phyloP scores from a whole-genome alignment of 345 rosid genomes.

The Bruguiera parviflora region DNA sequence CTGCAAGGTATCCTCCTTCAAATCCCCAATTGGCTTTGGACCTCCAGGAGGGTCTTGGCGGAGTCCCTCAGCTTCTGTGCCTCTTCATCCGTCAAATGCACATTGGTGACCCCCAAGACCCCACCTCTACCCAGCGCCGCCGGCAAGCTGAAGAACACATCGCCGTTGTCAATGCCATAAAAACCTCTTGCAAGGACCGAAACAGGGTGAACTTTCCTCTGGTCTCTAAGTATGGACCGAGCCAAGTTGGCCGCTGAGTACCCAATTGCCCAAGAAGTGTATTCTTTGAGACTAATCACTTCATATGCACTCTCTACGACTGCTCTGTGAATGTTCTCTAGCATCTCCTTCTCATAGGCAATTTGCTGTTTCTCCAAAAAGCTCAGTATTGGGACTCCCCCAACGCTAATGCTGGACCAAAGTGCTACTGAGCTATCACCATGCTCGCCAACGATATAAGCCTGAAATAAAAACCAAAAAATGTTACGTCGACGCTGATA shows the following conservation, averaged over 20 bases:
- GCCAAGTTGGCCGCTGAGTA: slow-evolving; percentile 85
- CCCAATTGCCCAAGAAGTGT: slow-evolving; percentile 97
- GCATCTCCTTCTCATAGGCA: slow-evolving; percentile 65
- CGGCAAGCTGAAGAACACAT: slow-evolving; percentile 87
- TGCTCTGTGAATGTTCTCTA: slow-evolving; percentile 68
- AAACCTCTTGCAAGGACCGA: slow-evolving; percentile 85
- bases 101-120: slow-evolving; percentile 68
- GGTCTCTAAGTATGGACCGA: slow-evolving; percentile 68
- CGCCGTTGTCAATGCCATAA: slow-evolving; percentile 61
- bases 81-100: slow-evolving; percentile 75
- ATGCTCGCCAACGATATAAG: slow-evolving; percentile 82
- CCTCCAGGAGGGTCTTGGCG: slow-evolving; percentile 59
- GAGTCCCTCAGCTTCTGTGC: slow-evolving; percentile 52
- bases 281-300: slow-evolving; percentile 84
- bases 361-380: slow-evolving; percentile 71
- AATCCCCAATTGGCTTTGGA: slow-evolving; percentile 65
- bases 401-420: slow-evolving; percentile 95
- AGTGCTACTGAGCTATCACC: slow-evolving; percentile 96
- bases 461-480: slow-evolving; percentile 23
- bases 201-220: slow-evolving; percentile 86
- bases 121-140: slow-evolving; percentile 72
- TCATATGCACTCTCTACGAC: slow-evolving; percentile 74
- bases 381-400: slow-evolving; percentile 84
- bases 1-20: slow-evolving; percentile 5
- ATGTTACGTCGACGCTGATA: too few species aligned